Evolutionary conservation across 352 stramenopile species (phyloP), one percentile per base, ranked within the genome.

Genomic region (Phytophthora tentaculata): DNA sequence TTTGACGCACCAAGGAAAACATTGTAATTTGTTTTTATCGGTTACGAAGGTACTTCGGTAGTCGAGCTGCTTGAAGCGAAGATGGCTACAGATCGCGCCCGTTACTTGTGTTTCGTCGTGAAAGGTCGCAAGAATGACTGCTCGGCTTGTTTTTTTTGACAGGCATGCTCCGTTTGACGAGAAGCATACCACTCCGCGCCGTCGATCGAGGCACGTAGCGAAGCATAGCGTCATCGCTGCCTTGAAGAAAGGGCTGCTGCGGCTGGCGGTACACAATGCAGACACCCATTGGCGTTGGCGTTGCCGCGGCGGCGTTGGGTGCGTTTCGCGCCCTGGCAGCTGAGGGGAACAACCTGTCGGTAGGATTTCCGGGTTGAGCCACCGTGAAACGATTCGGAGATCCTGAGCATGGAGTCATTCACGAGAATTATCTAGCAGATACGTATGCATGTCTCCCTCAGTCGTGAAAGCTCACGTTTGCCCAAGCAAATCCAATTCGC

Each of bases 101-200:
- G 63, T 68, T 65, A 53, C n/a, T n/a, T n/a, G n/a, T n/a, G n/a
- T n/a, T n/a, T n/a, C 48, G 41, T 0, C 4, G 19, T 26, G 26
- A 76, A 76, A 53, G 45, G 68, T 16, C 63, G 63, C 56, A 35
- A 17, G 39, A 59, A 23, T 67, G 56, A 24, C 67, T 56, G 43
- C 28, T 67, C 17, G 67, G 57, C 67, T 68, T 67, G 67, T 75
- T 68, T 75, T 64, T 71, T 19, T 56, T 71, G 26, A 58, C 26
- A 26, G 35, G n/a, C 0, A 0, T 60, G 62, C 44, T 67, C 23
- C 63, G 58, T 69, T 76, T 72, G 68, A 61, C 41, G 26, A 26
- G n/a, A 17, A 14, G 23, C 19, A 49, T 64, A 57, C 50, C 66
- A 61, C 56, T 44, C 39, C 17, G 43, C 28, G 28, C 5, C 28